Conservation (phyloP, 1,139 yeast species). For the Suhomyces panamericanus region DNA sequence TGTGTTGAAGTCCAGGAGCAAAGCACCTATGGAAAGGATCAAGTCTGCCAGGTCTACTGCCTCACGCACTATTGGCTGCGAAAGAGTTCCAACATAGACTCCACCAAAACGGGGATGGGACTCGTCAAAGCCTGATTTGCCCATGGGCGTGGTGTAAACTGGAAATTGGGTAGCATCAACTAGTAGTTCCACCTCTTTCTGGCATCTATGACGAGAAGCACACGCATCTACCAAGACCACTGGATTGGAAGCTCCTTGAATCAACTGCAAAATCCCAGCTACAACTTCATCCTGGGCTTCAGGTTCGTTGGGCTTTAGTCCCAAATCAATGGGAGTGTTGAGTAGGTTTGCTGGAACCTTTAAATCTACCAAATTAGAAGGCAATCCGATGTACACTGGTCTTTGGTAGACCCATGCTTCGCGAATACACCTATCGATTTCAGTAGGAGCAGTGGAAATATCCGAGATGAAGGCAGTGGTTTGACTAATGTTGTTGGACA, state of each 20-base stretch:
- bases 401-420: slow-evolving; percentile 40
- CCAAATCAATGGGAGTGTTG: slow-evolving; percentile 34
- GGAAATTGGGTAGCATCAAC: slow-evolving; percentile 34
- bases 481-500: slow-evolving; percentile 43
- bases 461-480: slow-evolving; percentile 36
- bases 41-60: slow-evolving; percentile 23
- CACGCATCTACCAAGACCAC: slow-evolving; percentile 40
- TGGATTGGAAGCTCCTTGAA: slow-evolving; percentile 32
- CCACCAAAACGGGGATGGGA: slow-evolving; percentile 21
- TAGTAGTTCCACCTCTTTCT: slow-evolving; percentile 31
- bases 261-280: slow-evolving; percentile 28
- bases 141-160: slow-evolving; percentile 24
- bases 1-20: slow-evolving; percentile 42
- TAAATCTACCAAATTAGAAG: slow-evolving; percentile 39
- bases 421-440: slow-evolving; percentile 37
- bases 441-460: slow-evolving; percentile 30
- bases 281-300: slow-evolving; percentile 36
- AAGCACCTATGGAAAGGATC: slow-evolving; percentile 27
- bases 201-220: slow-evolving; percentile 35
- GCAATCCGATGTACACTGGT: slow-evolving; percentile 42
- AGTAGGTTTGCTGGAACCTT: slow-evolving; percentile 32
- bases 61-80: slow-evolving; percentile 21
- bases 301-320: slow-evolving; percentile 29
- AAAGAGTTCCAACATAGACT: slow-evolving; percentile 24
- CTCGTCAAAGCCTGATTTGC: slow-evolving; percentile 22